Evolutionary conservation across 305 asterid species (phyloP).

Genomic region (Solanum hybrid): DNA sequence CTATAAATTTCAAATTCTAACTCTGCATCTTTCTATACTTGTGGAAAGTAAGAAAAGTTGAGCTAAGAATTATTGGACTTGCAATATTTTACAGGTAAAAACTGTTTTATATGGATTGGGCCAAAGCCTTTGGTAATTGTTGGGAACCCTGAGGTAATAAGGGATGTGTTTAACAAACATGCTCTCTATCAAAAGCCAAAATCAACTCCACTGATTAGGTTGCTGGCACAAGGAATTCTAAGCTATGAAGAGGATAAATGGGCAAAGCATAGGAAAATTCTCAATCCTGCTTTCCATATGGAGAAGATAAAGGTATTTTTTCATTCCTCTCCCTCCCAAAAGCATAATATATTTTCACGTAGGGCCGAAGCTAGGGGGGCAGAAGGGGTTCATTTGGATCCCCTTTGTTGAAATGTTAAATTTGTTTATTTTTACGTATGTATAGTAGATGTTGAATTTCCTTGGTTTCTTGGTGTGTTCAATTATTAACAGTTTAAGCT

Average conservation of each 20-base stretch:
- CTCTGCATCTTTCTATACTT: background rate
- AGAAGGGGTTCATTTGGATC: background rate
- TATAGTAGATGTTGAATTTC: too few species aligned
- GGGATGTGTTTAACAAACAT: background rate
- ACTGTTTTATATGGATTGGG: conserved; percentile 38
- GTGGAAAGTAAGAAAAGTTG: background rate
- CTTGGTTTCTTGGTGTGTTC: too few species aligned
- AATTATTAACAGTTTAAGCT: too few species aligned
- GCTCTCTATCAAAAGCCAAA: conserved; percentile 26
- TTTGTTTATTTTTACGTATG: too few species aligned
- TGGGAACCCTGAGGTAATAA: too few species aligned
- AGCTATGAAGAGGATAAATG: background rate
- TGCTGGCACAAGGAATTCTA: conserved; percentile 27
- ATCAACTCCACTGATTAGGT: background rate
- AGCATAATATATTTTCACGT: background rate
- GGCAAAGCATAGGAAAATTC: background rate
- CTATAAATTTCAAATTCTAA: background rate
- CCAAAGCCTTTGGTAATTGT: conserved; percentile 13
- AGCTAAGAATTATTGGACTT: background rate
- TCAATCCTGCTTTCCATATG: background rate
- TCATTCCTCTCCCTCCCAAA: background rate
- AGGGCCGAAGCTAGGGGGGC: background rate
- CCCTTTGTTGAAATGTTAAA: background rate
- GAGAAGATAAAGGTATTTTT: background rate
- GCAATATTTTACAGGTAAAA: conserved; percentile 24